Evolutionary conservation across 495 filamentous ascomycete genomes (phyloP).

Genomic region (Neurospora hispaniola): DNA sequence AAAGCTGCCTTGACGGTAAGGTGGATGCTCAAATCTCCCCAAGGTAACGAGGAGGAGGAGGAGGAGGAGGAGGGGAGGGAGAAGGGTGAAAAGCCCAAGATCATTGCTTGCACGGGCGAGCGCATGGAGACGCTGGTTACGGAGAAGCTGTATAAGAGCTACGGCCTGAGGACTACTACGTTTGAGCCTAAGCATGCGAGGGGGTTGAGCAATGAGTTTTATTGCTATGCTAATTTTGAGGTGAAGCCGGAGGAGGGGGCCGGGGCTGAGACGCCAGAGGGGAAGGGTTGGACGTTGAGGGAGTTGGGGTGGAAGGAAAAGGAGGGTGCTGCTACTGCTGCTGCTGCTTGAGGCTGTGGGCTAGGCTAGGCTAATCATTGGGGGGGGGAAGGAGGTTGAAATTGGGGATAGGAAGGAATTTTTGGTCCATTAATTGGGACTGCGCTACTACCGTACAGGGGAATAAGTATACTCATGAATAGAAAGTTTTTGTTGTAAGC

Average conservation of each 20-base stretch:
- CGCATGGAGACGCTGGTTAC: conserved; percentile 45
- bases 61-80: neutral
- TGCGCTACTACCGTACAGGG: neutral
- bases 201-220: conserved; percentile 66
- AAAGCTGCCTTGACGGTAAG: conserved; percentile 68
- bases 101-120: conserved; percentile 68
- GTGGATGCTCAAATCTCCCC: conserved; percentile 37
- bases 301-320: neutral
- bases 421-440: neutral
- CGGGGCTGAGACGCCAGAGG: neutral
- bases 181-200: conserved; percentile 54
- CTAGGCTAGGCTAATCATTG: neutral
- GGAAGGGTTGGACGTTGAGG: neutral
- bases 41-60: too few relatives aligned
- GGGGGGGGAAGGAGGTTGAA: neutral
- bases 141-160: conserved; percentile 36
- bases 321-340: neutral
- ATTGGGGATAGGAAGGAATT: neutral
- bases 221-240: conserved; percentile 68
- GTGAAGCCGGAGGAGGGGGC: conserved; percentile 19
- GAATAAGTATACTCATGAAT: neutral
- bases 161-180: conserved; percentile 44
- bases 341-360: neutral
- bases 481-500: neutral
- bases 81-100: neutral